Base-by-base conservation (phyloP, 2,329 filamentous ascomycete species). In the Drechmeria coniospora region DNA sequence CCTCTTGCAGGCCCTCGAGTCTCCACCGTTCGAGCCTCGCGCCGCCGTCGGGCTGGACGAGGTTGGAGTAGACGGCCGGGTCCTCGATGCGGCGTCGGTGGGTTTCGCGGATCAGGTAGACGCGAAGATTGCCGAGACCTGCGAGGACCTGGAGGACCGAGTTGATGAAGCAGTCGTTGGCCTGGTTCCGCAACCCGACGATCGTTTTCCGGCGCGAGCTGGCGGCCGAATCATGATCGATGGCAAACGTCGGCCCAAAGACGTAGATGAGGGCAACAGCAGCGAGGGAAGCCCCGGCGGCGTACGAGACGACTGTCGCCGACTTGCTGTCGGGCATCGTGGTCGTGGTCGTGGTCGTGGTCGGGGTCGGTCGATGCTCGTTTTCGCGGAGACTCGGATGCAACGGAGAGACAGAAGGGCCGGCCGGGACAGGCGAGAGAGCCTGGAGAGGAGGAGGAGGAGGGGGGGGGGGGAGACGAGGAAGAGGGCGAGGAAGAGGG, bases 161-260 rank as follows among this genome's bases (percentile, higher is more conserved):
- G 55, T 98, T 98, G 60, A 95, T 94, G 55, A 87, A 90, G 60
- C 81, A 90, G 53, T 90, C 90, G 54, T 98, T 98, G 40, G 87
- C 90, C 7, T 82, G 75, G 53, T 98, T 98, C 29, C 66, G 64
- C 31, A 95, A 65, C 21, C 90, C 90, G 30, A 95, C 84, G 23
- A 92, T 81, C 33, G 81, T 80, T 47, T 82, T 87, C 54, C 84
- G 90, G 41, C 80, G 74, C 23, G 57, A 57, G 24, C 57, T 57
- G 30, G 25, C 23, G n/a, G 67, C 69, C 35, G 75, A 68, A 31
- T 90, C 79, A 47, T 77, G 74, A 56, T 98, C 87, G 51, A 95
- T 77, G 44, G 92, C 81, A 54, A 87, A 95, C 28, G 86, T 95
- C n/a, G 90, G 90, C 7, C 79, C 84, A 56, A 98, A 95, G 42